phyloP scores from a whole-genome alignment of 805 yeast species.

The Saturnispora mendoncae region DNA sequence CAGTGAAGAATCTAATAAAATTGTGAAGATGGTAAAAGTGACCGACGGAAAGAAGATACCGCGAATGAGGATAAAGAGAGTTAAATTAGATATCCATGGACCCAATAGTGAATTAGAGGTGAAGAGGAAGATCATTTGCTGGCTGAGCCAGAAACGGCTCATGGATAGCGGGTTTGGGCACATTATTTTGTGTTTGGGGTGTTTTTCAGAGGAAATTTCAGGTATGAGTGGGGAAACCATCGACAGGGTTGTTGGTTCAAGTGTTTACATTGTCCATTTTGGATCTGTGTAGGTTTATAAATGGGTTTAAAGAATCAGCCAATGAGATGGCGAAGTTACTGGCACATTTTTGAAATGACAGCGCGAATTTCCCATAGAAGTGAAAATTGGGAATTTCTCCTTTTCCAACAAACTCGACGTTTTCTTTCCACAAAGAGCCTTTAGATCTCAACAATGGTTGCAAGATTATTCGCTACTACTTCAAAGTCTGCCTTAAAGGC shows the following conservation, averaged over 20 bases:
- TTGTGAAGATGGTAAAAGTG: too few species aligned
- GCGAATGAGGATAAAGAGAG: too few species aligned
- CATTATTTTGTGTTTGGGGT: slow-evolving; percentile 20
- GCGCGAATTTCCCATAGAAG: slow-evolving; percentile 9
- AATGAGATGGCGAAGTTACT: neutral
- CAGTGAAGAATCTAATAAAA: too few species aligned
- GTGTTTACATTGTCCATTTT: too few species aligned
- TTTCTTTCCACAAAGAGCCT: neutral
- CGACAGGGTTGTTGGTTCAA: too few species aligned
- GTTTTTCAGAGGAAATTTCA: slow-evolving; percentile 16
- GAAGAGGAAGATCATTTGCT: slow-evolving; percentile 8
- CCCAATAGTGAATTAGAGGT: neutral
- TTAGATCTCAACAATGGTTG: slow-evolving; percentile 23
- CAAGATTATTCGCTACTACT: slow-evolving; percentile 53
- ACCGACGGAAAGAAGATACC: too few species aligned
- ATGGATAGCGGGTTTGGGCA: slow-evolving; percentile 23
- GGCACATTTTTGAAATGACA: slow-evolving; percentile 7
- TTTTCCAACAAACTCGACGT: neutral
- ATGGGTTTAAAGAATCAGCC: too few species aligned
- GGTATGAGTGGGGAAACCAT: too few species aligned
- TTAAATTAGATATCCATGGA: too few species aligned
- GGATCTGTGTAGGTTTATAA: too few species aligned
- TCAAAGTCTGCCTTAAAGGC: slow-evolving; percentile 85
- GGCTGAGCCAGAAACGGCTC: slow-evolving; percentile 18
- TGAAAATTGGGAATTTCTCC: slow-evolving; percentile 3